These are phyloP conservation scores for Rubia balearica DNA, from an alignment of 305 asterid genomes.

Conservation along the genomic window DNA sequence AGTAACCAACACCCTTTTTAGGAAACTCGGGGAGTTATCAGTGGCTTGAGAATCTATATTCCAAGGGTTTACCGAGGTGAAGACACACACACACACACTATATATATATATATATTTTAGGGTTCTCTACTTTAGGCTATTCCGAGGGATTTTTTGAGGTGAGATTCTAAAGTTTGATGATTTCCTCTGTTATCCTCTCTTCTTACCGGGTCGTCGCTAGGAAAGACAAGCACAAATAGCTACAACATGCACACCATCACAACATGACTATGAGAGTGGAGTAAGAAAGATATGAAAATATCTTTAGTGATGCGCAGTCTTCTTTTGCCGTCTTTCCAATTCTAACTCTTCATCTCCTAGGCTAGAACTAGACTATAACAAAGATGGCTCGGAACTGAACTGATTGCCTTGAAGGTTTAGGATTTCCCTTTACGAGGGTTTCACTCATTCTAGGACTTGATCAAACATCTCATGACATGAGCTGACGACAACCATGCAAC, in stretches of 20 bases:
- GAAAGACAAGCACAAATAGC: neutral
- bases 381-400: neutral
- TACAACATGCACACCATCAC: neutral
- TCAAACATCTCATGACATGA: too few relatives aligned
- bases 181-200: neutral
- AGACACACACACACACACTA: neutral
- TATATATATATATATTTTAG: neutral
- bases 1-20: neutral
- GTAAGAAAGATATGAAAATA: neutral
- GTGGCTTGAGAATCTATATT: neutral
- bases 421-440: too few relatives aligned
- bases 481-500: too few relatives aligned
- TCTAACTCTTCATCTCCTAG: neutral
- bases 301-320: too few relatives aligned
- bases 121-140: neutral
- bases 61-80: neutral
- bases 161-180: slow-evolving; percentile 2
- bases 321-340: neutral
- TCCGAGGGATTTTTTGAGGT: slow-evolving; percentile 5
- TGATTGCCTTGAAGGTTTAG: neutral
- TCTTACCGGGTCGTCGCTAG: neutral
- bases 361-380: neutral
- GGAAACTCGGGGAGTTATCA: neutral
- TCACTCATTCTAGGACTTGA: too few relatives aligned
- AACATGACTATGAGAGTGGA: neutral